These are phyloP conservation scores for Eimeria maxima DNA, from an alignment of 169 alveolate genomes.

Conservation along the genomic window DNA sequence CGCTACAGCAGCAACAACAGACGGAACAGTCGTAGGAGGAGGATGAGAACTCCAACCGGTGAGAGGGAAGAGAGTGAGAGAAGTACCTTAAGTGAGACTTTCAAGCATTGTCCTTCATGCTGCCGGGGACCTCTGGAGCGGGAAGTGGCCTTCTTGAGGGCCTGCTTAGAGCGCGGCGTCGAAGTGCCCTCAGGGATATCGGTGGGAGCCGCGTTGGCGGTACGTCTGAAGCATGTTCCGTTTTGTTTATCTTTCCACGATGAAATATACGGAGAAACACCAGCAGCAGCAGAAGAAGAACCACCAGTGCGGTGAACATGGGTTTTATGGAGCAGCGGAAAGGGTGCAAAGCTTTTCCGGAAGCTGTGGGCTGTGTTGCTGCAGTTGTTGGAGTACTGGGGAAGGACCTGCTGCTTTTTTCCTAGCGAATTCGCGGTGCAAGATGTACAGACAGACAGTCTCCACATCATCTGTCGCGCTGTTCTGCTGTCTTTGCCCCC, in stretches of 20 bases:
- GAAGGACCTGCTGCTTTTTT: conserved; percentile 61
- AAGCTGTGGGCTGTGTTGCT: neutral
- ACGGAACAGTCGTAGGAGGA: neutral
- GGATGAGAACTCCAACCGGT: neutral
- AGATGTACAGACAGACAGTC: conserved; percentile 72
- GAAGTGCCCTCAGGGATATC: conserved; percentile 71
- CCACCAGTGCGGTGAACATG: neutral
- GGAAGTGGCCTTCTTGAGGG: conserved; percentile 48
- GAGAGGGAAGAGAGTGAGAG: neutral
- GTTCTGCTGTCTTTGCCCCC: conserved; percentile 72
- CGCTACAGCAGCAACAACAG: neutral
- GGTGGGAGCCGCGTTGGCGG: conserved; percentile 77
- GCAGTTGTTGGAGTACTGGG: conserved; percentile 82
- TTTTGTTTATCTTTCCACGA: neutral
- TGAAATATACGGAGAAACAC: neutral
- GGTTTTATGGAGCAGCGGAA: neutral
- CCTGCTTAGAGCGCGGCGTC: conserved; percentile 77
- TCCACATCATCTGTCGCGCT: conserved; percentile 80
- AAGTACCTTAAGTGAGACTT: neutral
- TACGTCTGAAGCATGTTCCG: neutral
- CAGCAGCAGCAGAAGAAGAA: neutral
- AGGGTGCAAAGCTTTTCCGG: neutral
- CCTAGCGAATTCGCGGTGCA: conserved; percentile 81
- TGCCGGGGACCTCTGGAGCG: conserved; percentile 19
- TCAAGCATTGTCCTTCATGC: neutral